Conservation (phyloP, 768 basidiomycete species). For the Boletus vermiculosoides region DNA sequence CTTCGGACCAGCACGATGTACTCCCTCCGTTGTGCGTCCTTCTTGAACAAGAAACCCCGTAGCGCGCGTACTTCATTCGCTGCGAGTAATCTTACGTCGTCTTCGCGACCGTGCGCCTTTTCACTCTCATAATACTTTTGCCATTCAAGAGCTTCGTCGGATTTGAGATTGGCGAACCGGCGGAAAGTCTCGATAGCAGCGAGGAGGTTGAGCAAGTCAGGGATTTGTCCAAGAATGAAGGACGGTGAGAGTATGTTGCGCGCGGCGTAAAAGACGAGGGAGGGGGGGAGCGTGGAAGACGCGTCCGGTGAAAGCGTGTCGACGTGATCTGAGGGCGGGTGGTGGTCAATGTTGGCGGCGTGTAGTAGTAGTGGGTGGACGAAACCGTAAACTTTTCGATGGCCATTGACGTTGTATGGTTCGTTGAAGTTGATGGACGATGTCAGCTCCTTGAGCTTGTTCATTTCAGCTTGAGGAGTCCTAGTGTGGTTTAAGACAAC, state of each 20-base stretch:
- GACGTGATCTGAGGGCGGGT: conserved; percentile 8
- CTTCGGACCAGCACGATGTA: conserved; percentile 25
- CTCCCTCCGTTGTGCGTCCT: conserved; percentile 16
- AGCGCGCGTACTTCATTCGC: conserved; percentile 16
- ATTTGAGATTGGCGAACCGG: conserved; percentile 14
- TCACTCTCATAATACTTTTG: conserved; percentile 22
- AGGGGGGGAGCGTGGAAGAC: conserved; percentile 8
- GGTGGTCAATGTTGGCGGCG: background rate
- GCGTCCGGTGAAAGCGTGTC: background rate
- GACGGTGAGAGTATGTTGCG: conserved; percentile 30
- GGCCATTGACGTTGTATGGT: conserved; percentile 9
- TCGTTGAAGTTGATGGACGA: conserved; percentile 19
- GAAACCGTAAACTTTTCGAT: conserved; percentile 18
- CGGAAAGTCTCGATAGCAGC: conserved; percentile 24
- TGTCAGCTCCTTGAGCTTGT: conserved; percentile 11
- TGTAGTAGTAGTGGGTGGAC: background rate
- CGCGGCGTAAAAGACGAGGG: conserved; percentile 25
- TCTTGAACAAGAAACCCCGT: conserved; percentile 9
- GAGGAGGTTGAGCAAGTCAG: conserved; percentile 29
- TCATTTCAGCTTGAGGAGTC: background rate
- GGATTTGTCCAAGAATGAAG: conserved; percentile 33
- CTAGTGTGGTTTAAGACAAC: background rate
- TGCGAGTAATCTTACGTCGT: conserved; percentile 21
- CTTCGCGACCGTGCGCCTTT: background rate
- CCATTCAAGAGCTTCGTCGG: conserved; percentile 26